These are phyloP conservation scores for Saturnispora quitensis DNA, from an alignment of 805 yeast species.

Conservation along the genomic window DNA sequence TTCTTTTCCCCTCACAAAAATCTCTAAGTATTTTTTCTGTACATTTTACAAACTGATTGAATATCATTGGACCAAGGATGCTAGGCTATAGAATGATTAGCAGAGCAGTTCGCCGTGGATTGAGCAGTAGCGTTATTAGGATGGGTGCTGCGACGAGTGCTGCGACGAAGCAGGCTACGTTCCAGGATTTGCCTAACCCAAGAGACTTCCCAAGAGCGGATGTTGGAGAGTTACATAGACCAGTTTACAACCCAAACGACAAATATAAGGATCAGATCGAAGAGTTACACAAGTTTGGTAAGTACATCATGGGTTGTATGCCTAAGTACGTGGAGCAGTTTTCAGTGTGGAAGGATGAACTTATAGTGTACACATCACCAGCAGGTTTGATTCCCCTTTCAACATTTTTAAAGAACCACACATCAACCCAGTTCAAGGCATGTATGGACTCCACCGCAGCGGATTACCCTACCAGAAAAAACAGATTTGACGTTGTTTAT, in stretches of 20 bases:
- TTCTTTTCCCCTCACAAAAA: conserved; percentile 2
- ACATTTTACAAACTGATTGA: not conserved
- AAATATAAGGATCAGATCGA: conserved; percentile 56
- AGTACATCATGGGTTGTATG: conserved; percentile 64
- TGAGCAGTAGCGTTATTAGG: conserved; percentile 5
- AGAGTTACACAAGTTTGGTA: conserved; percentile 74
- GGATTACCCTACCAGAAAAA: conserved; percentile 74
- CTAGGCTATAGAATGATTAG: conserved; percentile 7
- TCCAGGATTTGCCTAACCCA: conserved; percentile 26
- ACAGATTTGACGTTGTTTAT: conserved; percentile 83
- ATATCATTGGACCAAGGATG: conserved; percentile 5
- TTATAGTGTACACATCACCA: conserved; percentile 68
- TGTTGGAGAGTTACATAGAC: conserved; percentile 29
- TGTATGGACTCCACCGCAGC: conserved; percentile 80
- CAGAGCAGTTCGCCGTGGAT: conserved; percentile 1
- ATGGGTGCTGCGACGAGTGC: conserved; percentile 6
- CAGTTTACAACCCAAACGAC: conserved; percentile 70
- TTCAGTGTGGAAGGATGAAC: conserved; percentile 86
- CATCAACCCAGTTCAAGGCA: conserved; percentile 70
- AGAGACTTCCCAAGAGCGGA: conserved; percentile 28
- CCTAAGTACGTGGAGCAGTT: conserved; percentile 81
- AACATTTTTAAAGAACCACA: conserved; percentile 65
- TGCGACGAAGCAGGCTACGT: conserved; percentile 10
- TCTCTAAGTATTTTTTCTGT: not conserved
- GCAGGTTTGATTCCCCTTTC: conserved; percentile 63